Conservation (phyloP, 495 filamentous ascomycete species). For the Penicillium odoratum region DNA sequence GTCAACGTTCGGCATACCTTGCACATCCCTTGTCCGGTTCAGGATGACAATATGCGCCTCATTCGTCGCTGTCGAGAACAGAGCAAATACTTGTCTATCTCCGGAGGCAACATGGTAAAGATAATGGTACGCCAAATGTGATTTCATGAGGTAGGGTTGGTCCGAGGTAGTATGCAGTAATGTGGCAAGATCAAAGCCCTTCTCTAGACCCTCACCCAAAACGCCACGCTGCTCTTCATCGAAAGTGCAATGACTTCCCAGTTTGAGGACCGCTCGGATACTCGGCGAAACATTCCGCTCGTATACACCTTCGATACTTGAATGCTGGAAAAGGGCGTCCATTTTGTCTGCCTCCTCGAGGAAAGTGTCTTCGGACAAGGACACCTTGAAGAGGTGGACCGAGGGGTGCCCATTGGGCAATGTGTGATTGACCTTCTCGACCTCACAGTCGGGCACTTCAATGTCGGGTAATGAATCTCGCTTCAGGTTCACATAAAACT, state of each 20-base stretch:
- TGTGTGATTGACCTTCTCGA: slow-evolving; percentile 88
- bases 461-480: slow-evolving; percentile 83
- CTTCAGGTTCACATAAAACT: slow-evolving; percentile 90
- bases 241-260: slow-evolving; percentile 93
- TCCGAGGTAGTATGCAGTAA: slow-evolving; percentile 66
- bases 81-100: slow-evolving; percentile 86
- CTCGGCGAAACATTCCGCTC: slow-evolving; percentile 88
- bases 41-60: slow-evolving; percentile 84
- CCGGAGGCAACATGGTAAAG: slow-evolving; percentile 89
- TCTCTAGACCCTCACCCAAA: slow-evolving; percentile 87
- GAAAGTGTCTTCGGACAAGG: slow-evolving; percentile 84
- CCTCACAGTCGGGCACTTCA: slow-evolving; percentile 80
- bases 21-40: slow-evolving; percentile 72
- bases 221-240: slow-evolving; percentile 88
- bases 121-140: slow-evolving; percentile 76
- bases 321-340: slow-evolving; percentile 78
- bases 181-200: slow-evolving; percentile 85
- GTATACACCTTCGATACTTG: slow-evolving; percentile 94
- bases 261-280: slow-evolving; percentile 78
- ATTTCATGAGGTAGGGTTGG: slow-evolving; percentile 68
- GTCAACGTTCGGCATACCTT: slow-evolving; percentile 84
- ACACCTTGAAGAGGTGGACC: slow-evolving; percentile 89
- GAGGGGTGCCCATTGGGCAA: slow-evolving; percentile 95
- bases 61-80: slow-evolving; percentile 82
- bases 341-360: slow-evolving; percentile 81